Conservation (phyloP, 192 early-diverging fungal genomes). For the Rhizoclosmatium sp. region DNA sequence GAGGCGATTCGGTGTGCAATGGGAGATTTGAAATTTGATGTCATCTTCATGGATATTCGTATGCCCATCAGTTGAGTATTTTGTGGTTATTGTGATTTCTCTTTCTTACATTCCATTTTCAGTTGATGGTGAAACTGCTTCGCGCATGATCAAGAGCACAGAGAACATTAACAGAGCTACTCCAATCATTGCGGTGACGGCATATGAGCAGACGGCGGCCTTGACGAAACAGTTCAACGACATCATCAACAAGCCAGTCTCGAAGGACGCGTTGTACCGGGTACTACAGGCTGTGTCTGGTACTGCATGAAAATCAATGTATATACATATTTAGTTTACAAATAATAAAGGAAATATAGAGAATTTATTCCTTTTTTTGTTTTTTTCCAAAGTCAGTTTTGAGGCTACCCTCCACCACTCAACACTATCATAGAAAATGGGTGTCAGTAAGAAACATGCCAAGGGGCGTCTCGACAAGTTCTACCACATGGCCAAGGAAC, state of each 20-base stretch:
- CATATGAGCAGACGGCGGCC: constrained; percentile 69
- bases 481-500: constrained; percentile 99
- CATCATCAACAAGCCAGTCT: constrained; percentile 77
- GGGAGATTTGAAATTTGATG: constrained; percentile 88
- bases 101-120: constrained; percentile 10
- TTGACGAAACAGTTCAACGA: constrained; percentile 68
- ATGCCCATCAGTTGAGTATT: constrained; percentile 86
- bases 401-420: background rate
- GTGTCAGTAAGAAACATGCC: constrained; percentile 66
- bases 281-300: constrained; percentile 35
- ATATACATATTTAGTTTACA: too few species aligned
- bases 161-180: constrained; percentile 86
- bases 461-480: constrained; percentile 98
- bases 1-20: constrained; percentile 90
- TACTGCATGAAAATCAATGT: background rate
- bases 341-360: too few species aligned
- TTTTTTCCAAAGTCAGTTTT: background rate
- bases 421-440: constrained; percentile 11
- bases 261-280: constrained; percentile 59
- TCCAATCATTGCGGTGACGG: constrained; percentile 80
- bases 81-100: constrained; percentile 4
- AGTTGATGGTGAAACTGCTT: constrained; percentile 90
- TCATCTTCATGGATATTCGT: constrained; percentile 92
- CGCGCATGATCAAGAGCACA: constrained; percentile 94
- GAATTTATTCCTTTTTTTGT: constrained; percentile 13